phyloP scores from a whole-genome alignment of 441 rosid genomes.

The Pelargonium australe region DNA sequence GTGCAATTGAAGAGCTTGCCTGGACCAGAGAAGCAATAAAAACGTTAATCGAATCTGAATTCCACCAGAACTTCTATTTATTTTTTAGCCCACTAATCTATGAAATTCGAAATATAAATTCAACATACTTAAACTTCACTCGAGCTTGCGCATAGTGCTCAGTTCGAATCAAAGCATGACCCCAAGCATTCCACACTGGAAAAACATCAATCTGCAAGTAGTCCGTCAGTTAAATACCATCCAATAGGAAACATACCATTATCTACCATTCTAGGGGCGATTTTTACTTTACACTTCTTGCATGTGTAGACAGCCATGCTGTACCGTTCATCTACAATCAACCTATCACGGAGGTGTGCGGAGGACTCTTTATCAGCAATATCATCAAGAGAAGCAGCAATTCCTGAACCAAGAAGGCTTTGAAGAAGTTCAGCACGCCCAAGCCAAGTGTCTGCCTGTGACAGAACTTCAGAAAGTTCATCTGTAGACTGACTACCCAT shows the following conservation, averaged over 20 bases:
- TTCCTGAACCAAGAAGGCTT: conserved; percentile 95
- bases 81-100: neutral
- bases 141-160: conserved; percentile 95
- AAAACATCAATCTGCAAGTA: conserved; percentile 78
- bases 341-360: conserved; percentile 70
- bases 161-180: conserved; percentile 92
- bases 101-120: neutral
- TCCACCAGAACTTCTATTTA: neutral
- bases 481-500: conserved; percentile 78
- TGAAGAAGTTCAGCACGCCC: conserved; percentile 97
- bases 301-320: conserved; percentile 99
- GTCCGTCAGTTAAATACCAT: conserved; percentile 17
- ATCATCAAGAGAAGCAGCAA: conserved; percentile 93
- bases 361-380: conserved; percentile 90
- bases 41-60: too few relatives aligned
- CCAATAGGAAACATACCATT: conserved; percentile 17
- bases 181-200: conserved; percentile 99
- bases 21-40: conserved; percentile 28
- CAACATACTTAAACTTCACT: conserved; percentile 84
- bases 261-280: conserved; percentile 20
- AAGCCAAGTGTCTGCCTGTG: conserved; percentile 74
- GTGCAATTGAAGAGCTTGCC: conserved; percentile 90
- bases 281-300: conserved; percentile 94
- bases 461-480: conserved; percentile 68
- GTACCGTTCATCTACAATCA: conserved; percentile 84